phyloP scores from a whole-genome alignment of 305 asterid species.

The Fraxinus latifolia region DNA sequence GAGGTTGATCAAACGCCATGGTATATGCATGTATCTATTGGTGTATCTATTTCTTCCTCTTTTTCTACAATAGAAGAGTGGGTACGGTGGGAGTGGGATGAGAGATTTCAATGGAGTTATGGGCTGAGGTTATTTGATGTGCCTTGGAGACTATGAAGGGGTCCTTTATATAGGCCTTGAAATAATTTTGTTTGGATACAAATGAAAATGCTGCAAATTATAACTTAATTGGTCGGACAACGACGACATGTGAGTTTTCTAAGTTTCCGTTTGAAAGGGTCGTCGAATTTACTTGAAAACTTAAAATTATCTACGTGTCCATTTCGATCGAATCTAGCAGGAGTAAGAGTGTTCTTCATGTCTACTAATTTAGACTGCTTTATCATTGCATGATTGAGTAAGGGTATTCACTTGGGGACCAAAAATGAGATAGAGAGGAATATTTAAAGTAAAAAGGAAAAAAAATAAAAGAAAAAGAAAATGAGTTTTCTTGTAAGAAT shows the following conservation, averaged over 20 bases:
- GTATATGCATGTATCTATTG: not conserved
- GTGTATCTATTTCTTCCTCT: not conserved
- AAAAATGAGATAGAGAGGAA: not conserved
- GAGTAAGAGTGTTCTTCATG: not conserved
- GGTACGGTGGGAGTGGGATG: not conserved
- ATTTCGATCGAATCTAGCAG: not conserved
- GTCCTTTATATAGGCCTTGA: not conserved
- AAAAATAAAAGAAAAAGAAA: not conserved
- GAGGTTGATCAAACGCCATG: not conserved
- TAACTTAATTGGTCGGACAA: not conserved
- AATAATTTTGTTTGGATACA: not conserved
- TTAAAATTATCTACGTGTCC: not conserved
- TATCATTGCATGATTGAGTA: not conserved
- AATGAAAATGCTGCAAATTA: not conserved
- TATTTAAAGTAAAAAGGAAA: not conserved
- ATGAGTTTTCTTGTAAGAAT: not conserved
- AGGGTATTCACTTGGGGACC: not conserved
- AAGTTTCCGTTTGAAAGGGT: not conserved
- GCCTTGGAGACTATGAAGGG: not conserved
- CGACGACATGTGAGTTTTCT: not conserved
- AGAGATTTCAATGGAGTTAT: not conserved
- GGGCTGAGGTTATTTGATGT: not conserved
- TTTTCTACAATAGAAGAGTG: not conserved
- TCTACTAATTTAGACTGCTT: not conserved
- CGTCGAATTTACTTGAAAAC: not conserved